Evolutionary conservation across 192 early-diverging fungal genomes (phyloP), one percentile per base, ranked within the genome.

Genomic region (Podila clonocystis): DNA sequence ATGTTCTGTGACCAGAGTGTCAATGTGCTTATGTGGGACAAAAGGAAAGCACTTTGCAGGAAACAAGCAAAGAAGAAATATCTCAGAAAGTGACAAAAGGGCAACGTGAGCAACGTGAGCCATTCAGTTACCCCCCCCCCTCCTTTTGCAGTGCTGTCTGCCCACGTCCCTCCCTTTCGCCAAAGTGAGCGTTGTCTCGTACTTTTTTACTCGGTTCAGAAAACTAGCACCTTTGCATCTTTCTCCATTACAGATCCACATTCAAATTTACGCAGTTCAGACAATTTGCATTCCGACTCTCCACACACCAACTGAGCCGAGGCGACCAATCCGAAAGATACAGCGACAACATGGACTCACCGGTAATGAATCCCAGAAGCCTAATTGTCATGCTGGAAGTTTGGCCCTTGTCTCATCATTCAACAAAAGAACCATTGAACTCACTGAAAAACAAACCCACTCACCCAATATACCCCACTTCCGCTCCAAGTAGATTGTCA

Each of bases 401-500:
- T 3, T 55, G 52, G 24, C 24, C 52, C 20, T 55, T 55, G 22
- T 24, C 24, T 24, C n/a, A n/a, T 55, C 52, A 50, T 52, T 52
- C 50, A 41, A 41, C 38, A 13, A 41, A 13, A 7, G 1, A 41
- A 3, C 9, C 38, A 41, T 22, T 52, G 50, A 22, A 22, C 50
- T 52, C 17, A 5, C 17, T 8, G 17, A 20, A 52, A 52, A 20
- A 22, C n/a, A 52, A 52, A 52, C 20, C 6, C 6, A 55, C 52
- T 55, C 52, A 52, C 50, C 50, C 9, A 11, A 11, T 36, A 36
- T 11, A 36, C 38, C 13, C 24, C 26, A 22, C 24, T 13, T n/a
- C 22, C 12, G 45, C 52, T 38, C 50, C 62, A 29, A 36, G n/a
- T 74, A 85, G 84, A 55, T 82, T 30, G 36, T 86, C 50, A 88